Percentiles rank a stretch among this genome's conserved stretches.
Evolutionary conservation across 176 grass and related monocot species (phyloP).

Genomic region (Ensete glaucum): DNA sequence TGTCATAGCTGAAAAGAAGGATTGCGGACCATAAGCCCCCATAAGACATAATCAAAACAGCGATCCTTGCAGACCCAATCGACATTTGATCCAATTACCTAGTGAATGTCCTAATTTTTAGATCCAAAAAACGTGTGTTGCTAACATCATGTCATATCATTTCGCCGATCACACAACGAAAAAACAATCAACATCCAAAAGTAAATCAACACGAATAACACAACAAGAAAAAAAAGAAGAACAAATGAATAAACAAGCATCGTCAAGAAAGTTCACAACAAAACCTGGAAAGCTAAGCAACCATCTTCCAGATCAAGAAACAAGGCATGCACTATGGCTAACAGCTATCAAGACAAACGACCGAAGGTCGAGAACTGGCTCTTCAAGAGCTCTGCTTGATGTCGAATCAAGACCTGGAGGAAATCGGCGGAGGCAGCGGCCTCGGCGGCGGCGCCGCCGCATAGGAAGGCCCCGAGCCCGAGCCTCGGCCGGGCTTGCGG

Average conservation of each 20-base stretch:
- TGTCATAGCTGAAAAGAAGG: neutral
- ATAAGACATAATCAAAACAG: neutral
- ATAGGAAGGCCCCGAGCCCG: conserved; percentile 46
- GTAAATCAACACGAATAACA: neutral
- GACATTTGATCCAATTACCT: neutral
- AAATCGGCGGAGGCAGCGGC: conserved; percentile 2
- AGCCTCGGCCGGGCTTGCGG: conserved; percentile 31
- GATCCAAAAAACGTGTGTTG: neutral
- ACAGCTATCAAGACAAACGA: neutral
- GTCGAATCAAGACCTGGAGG: neutral
- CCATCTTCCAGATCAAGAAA: neutral
- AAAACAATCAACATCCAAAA: too few relatives aligned
- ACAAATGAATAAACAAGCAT: neutral
- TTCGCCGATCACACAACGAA: neutral
- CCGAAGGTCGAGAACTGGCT: too few relatives aligned
- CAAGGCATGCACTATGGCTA: neutral
- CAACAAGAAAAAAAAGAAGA: too few relatives aligned
- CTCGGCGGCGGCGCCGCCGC: conserved; percentile 38
- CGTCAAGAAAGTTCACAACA: neutral
- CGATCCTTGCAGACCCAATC: neutral
- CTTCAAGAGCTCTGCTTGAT: neutral
- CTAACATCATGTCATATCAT: neutral
- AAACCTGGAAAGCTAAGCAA: neutral
- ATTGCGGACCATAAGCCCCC: neutral
- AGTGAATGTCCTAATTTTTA: neutral